A percentile compares a stretch with the other conserved stretches of the same genome.
Conservation (phyloP, 2,329 filamentous ascomycete species). For the Trichophyton verrucosum region DNA sequence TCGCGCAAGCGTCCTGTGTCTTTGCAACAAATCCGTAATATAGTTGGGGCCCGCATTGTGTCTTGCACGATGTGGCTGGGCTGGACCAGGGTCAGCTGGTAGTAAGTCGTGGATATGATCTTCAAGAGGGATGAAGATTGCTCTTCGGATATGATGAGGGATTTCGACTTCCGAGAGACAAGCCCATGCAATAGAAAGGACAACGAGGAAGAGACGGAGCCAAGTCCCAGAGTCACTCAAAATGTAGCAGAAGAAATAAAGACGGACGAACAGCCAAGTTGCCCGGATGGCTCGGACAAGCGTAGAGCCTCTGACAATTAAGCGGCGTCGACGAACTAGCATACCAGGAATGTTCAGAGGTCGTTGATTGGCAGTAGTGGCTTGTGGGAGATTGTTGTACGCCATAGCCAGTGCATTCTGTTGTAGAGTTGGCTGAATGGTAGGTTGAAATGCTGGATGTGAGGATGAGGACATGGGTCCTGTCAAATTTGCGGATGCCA, state of each 20-base stretch:
- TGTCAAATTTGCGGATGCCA: too few species aligned
- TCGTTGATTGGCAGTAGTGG: not conserved
- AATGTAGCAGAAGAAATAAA: conserved; percentile 48
- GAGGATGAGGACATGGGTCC: too few species aligned
- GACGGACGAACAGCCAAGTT: conserved; percentile 46
- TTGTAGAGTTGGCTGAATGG: too few species aligned
- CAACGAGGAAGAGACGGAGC: conserved; percentile 31
- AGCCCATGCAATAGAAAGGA: conserved; percentile 26
- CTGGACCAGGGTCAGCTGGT: conserved; percentile 18
- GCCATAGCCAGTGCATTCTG: too few species aligned
- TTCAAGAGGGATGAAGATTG: conserved; percentile 30
- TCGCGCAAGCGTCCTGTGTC: conserved; percentile 33
- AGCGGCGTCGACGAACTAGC: not conserved
- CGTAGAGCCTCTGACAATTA: conserved; percentile 1
- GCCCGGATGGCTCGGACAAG: conserved; percentile 22
- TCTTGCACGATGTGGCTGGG: conserved; percentile 11
- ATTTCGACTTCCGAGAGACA: conserved; percentile 32
- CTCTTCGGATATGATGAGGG: conserved; percentile 23
- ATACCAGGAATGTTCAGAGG: not conserved
- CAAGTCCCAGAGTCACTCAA: conserved; percentile 40
- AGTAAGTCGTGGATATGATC: conserved; percentile 35
- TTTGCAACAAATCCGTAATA: conserved; percentile 7
- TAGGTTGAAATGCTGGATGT: too few species aligned
- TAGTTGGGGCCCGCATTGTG: not conserved
- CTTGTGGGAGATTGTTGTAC: not conserved